A percentile compares a stretch with the other conserved stretches of the same genome.
Evolutionary conservation across 768 basidiomycete genomes (phyloP).

Genomic region (Mycena polygramma): DNA sequence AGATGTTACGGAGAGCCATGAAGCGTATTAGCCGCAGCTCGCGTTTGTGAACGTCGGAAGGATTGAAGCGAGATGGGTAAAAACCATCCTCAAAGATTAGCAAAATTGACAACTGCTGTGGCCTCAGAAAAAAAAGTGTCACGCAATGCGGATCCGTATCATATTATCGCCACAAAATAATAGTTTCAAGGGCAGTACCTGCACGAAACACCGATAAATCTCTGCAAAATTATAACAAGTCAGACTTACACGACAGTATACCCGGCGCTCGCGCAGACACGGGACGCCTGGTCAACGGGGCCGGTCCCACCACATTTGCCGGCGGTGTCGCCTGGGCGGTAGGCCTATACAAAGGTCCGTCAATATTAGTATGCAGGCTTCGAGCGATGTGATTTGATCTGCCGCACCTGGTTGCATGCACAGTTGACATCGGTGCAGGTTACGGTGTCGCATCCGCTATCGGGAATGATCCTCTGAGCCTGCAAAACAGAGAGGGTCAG

Average conservation of each 20-base stretch:
- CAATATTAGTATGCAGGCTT: neutral
- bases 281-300: conserved; percentile 7
- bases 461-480: conserved; percentile 11
- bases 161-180: too few relatives aligned
- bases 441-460: neutral
- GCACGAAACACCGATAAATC: too few relatives aligned
- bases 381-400: too few relatives aligned
- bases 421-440: conserved; percentile 4
- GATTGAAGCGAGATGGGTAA: too few relatives aligned
- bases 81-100: too few relatives aligned
- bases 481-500: neutral
- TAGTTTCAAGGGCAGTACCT: too few relatives aligned
- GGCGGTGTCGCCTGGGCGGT: conserved; percentile 9
- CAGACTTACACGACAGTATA: conserved; percentile 11
- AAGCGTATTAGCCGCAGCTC: too few relatives aligned
- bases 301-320: conserved; percentile 15
- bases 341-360: neutral
- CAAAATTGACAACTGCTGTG: too few relatives aligned
- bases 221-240: neutral
- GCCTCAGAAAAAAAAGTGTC: too few relatives aligned
- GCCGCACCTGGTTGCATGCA: conserved; percentile 3
- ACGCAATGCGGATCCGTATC: too few relatives aligned
- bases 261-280: neutral
- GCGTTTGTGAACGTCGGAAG: too few relatives aligned
- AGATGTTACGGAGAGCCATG: too few relatives aligned